Base-by-base conservation (phyloP, 1,284 basidiomycete genomes). In the Malassezia dermatis region DNA sequence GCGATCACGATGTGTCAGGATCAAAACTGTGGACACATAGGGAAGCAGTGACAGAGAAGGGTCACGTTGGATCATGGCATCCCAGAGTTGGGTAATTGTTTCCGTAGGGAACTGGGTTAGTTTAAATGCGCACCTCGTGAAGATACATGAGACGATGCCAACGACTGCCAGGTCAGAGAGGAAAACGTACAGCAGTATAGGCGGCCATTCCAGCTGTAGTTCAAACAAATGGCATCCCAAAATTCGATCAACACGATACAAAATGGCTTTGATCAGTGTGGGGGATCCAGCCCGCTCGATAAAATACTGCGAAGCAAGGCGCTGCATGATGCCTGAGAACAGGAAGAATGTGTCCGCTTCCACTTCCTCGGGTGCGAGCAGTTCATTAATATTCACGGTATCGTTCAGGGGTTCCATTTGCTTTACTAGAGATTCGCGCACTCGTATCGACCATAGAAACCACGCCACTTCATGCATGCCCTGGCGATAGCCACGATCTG, bases 381-480 rank as follows among this genome's bases (percentile, higher is more conserved):
- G 39, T 13, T 15, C 12, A 27, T 48, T 23, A 27, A 39, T 8
- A 34, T 32, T 8, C 17, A 31, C 4, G 6, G 4, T 17, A 6
- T 23, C 37, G 5, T 19, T 15, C 8, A 1, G 17, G 10, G 37
- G 19, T 4, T 19, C 46, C 24, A 27, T 8, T 15, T 8, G 23
- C 5, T 10, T 17, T 24, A 17, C 15, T 1, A 24, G 17, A 17
- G 37, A 37, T 35, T 55, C 56, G 27, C 61, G 40, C 6, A 19
- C 4, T 2, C 69, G 44, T 0, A 67, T 58, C 13, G 63, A 58
- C 65, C 67, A 67, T 10, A 71, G 54, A 4, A 60, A 56, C 13
- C 58, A 66, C 6, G 67, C 62, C n/a, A 75, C 53, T 54, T 75
- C 73, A 47, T 75, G 73, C 71, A 75, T 73, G 4, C 73, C 73